Evolutionary conservation across 495 filamentous ascomycete species (phyloP), one percentile per base, ranked within the genome.

Genomic region (Penicillium soppii): DNA sequence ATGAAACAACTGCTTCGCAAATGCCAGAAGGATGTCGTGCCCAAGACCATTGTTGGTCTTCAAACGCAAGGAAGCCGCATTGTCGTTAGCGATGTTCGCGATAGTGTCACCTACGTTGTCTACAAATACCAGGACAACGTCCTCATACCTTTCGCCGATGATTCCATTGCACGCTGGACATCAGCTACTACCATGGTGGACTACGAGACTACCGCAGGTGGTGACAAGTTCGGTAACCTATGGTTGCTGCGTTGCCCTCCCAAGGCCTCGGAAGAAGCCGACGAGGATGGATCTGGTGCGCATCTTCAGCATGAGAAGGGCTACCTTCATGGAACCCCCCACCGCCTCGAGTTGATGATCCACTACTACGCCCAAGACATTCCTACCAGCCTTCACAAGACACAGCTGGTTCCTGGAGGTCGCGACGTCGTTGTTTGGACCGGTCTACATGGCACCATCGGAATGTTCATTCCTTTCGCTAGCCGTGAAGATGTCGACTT

Each of bases 211-310:
- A 84, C 88, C 15, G 94, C 91, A 9, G 94, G 92, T 27, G 95
- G 95, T 35, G 95, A 99, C 72, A 96, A 95, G 64, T 99, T 99
- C 53, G 95, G 95, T 38, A 97, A 97, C 58, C 62, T 99, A 2
- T 97, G 91, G 90, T 78, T 97, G 30, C 65, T 97, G 48, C 87
- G 95, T 9, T 92, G 88, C 58, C 91, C 95, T 0, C 80, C 84
- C 52, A 92, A 95, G 65, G 83, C 85, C 2, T 92, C 88, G 1
- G 89, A 92, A 44, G 87, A 95, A 61, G 82, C 88, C 1, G 94
- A 99, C 61, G 95, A 98, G 69, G 90, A 95, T 51, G 90, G 88
- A 36, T 89, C 89, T 5, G 92, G 92, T 17, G 87, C 89, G 8
- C 91, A 95, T 64, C 81, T 99, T 8, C 77, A 90, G 8, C 91